phyloP scores from a whole-genome alignment of 2,329 filamentous ascomycete species.

The Aspergillus phoenicis region DNA sequence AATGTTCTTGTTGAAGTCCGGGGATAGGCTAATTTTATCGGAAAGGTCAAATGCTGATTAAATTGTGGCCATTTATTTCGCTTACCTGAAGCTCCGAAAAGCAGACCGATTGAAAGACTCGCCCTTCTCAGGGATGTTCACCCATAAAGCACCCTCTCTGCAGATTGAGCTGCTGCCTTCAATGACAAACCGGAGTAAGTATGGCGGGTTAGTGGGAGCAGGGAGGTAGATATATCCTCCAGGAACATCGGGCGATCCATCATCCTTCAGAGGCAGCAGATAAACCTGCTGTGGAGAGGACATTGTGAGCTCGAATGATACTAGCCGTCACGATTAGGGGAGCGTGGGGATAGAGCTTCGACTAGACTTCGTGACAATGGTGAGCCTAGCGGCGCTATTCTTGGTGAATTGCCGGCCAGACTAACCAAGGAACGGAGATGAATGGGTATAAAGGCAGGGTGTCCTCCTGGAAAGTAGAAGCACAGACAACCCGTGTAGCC shows the following conservation, averaged over 20 bases:
- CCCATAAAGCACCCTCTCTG: slow-evolving; percentile 90
- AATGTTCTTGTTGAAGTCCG: slow-evolving; percentile 89
- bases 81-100: slow-evolving; percentile 89
- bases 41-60: slow-evolving; percentile 16
- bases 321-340: neutral
- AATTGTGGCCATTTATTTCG: slow-evolving; percentile 13
- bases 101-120: slow-evolving; percentile 73
- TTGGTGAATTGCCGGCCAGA: neutral
- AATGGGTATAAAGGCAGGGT: too few relatives aligned
- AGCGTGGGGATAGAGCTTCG: neutral
- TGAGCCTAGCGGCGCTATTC: neutral
- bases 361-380: neutral
- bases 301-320: slow-evolving; percentile 11
- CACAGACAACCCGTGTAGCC: neutral
- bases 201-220: slow-evolving; percentile 69
- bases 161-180: slow-evolving; percentile 96
- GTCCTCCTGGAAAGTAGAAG: neutral
- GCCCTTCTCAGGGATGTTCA: slow-evolving; percentile 84
- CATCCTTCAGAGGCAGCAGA: slow-evolving; percentile 85
- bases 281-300: slow-evolving; percentile 66
- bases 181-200: slow-evolving; percentile 84
- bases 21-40: slow-evolving; percentile 62
- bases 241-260: slow-evolving; percentile 85
- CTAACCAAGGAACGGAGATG: neutral
- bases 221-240: slow-evolving; percentile 92